Percentiles rank a stretch among this genome's conserved stretches.
phyloP scores from a whole-genome alignment of 305 asterid genomes.

The Salvia sclarea region DNA sequence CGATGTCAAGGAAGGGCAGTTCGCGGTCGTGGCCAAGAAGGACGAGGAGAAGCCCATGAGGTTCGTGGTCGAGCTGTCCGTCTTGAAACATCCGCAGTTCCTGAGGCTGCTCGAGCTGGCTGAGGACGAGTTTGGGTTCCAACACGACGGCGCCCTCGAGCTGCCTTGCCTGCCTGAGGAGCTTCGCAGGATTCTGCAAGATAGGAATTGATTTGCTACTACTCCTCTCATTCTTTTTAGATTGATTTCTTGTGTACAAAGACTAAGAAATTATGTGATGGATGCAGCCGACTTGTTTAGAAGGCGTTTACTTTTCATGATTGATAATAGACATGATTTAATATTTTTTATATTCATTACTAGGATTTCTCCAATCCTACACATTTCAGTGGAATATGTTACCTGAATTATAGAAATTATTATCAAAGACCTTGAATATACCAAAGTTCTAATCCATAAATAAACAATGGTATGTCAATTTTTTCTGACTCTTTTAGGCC shows the following conservation, averaged over 20 bases:
- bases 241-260: not conserved
- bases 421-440: too few relatives aligned
- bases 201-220: conserved; percentile 1
- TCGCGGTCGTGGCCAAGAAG: conserved; percentile 48
- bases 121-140: conserved; percentile 65
- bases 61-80: conserved; percentile 49
- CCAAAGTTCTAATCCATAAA: too few relatives aligned
- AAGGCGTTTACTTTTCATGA: too few relatives aligned
- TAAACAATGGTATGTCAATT: not conserved
- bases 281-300: not conserved
- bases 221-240: not conserved
- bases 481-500: not conserved
- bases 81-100: conserved; percentile 53
- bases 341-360: too few relatives aligned
- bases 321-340: too few relatives aligned
- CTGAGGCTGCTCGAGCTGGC: conserved; percentile 53
- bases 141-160: conserved; percentile 48
- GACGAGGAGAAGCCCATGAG: conserved; percentile 46
- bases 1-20: conserved; percentile 65
- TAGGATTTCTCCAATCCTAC: too few relatives aligned
- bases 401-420: too few relatives aligned
- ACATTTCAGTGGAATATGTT: too few relatives aligned
- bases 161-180: conserved; percentile 56
- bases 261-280: not conserved
- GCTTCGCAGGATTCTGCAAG: conserved; percentile 43